Percentiles rank a stretch among this genome's conserved stretches.
Evolutionary conservation across 257 asterid species (phyloP).

Genomic region (Cynanchum wilfordii): DNA sequence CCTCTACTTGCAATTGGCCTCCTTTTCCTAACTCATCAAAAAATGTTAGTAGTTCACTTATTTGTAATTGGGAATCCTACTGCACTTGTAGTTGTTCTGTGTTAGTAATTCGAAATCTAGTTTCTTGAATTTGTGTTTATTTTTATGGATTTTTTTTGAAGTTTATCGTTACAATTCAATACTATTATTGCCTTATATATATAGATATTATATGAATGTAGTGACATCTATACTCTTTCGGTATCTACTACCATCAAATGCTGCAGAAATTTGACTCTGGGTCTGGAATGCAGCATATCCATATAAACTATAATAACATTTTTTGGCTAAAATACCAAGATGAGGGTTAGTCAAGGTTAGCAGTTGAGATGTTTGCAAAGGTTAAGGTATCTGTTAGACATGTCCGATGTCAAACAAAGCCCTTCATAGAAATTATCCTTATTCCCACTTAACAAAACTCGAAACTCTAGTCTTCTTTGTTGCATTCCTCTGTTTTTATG

Average conservation of each 20-base stretch:
- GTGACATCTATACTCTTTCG: neutral
- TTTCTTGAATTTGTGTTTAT: neutral
- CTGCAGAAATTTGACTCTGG: neutral
- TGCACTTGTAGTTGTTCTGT: slow-evolving; percentile 6
- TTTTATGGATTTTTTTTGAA: neutral
- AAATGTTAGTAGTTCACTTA: slow-evolving; percentile 9
- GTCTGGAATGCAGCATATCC: neutral
- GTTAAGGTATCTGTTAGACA: neutral
- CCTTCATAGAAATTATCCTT: too few relatives aligned
- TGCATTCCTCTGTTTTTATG: too few relatives aligned
- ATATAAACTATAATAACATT: neutral
- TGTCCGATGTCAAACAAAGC: too few relatives aligned
- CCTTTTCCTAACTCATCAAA: slow-evolving; percentile 12
- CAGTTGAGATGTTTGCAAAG: neutral
- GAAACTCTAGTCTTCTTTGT: too few relatives aligned
- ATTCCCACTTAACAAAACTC: too few relatives aligned
- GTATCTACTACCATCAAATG: neutral
- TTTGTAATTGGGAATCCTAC: slow-evolving; percentile 12
- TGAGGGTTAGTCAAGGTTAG: neutral
- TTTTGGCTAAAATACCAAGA: too few relatives aligned
- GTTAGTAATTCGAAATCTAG: neutral
- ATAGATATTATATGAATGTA: neutral
- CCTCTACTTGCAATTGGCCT: neutral
- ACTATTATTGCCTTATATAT: neutral
- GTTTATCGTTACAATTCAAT: neutral